Evolutionary conservation across 768 basidiomycete genomes (phyloP), one percentile per base, ranked within the genome.

Genomic region (Hydnum rufescens): DNA sequence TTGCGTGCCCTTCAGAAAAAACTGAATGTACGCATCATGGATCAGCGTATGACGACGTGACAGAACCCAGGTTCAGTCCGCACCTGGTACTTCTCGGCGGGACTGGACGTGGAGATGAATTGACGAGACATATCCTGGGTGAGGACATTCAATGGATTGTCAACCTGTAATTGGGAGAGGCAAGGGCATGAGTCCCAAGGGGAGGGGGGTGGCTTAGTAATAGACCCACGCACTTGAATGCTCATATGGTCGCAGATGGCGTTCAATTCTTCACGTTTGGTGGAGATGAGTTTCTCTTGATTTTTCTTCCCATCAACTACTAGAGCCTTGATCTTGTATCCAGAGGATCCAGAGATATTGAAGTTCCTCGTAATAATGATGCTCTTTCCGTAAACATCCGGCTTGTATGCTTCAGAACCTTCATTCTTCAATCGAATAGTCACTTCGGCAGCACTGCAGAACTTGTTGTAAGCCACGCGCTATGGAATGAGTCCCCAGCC

Each of bases 241-340:
- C 89, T 89, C 82, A 95, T 93, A 57, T 89, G 82, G 62, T 93
- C 87, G 59, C 82, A 82, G 49, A 99, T 96, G 1, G 80, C 76
- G 18, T 82, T 73, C 6, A 99, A 65, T 61, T 96, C 90, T 5
- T 87, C 80, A 58, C 78, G 77, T 68, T 85, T 89, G 13, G 70
- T 78, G 31, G 79, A 80, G 54, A 95, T 65, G 5, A 77, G 61
- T 57, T 71, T 73, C 44, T 26, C 44, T 8, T 47, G 8, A 32
- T 75, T 77, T 23, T 80, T 75, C 60, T 72, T 76, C 58, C 66
- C 72, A 13, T 13, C 13, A 16, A 26, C 13, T 13, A 28, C 8
- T 19, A 19, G 19, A 26, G 13, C 8, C 68, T 74, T 80, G 62
- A 97, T 85, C 64, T 81, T 88, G 80, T 89, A 97, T 0, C 72